A percentile compares a stretch with the other conserved stretches of the same genome.
phyloP scores from a whole-genome alignment of 768 basidiomycete genomes.

The Boletellus emodensis region DNA sequence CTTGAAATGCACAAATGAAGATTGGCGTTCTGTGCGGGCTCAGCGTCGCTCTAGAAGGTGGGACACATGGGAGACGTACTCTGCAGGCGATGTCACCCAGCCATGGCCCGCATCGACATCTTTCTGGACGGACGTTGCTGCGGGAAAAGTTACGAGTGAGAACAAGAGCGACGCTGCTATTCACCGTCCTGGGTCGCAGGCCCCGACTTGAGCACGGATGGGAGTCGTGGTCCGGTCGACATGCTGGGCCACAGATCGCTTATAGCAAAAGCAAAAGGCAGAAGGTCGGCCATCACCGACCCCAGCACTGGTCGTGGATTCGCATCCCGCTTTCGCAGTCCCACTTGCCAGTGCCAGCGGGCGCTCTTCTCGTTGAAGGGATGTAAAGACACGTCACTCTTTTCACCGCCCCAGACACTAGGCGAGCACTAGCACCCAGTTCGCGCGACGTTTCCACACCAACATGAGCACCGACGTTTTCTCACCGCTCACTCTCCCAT shows the following conservation, averaged over 20 bases:
- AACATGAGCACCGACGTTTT: slow-evolving; percentile 21
- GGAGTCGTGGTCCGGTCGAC: slow-evolving; percentile 28
- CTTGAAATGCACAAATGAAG: slow-evolving; percentile 68
- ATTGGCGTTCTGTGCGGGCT: slow-evolving; percentile 59
- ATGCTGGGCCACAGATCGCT: too few species aligned
- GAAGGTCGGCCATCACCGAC: too few species aligned
- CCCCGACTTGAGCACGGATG: slow-evolving; percentile 32
- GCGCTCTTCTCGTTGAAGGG: too few species aligned
- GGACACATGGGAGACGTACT: too few species aligned
- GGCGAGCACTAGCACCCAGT: too few species aligned
- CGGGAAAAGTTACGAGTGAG: neutral
- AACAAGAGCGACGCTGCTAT: neutral
- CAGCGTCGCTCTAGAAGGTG: neutral
- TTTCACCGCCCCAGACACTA: too few species aligned
- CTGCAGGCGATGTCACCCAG: slow-evolving; percentile 36
- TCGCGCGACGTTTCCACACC: too few species aligned
- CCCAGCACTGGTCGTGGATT: too few species aligned
- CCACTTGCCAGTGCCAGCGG: too few species aligned
- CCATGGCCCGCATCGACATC: slow-evolving; percentile 51
- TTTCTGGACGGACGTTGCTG: slow-evolving; percentile 49
- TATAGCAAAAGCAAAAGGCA: too few species aligned
- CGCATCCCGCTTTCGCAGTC: too few species aligned
- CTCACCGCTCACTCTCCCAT: slow-evolving; percentile 29
- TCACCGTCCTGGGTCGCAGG: slow-evolving; percentile 33
- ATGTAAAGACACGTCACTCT: too few species aligned